Conservation (phyloP, 2,329 filamentous ascomycete genomes). For the Claviceps citrina region DNA sequence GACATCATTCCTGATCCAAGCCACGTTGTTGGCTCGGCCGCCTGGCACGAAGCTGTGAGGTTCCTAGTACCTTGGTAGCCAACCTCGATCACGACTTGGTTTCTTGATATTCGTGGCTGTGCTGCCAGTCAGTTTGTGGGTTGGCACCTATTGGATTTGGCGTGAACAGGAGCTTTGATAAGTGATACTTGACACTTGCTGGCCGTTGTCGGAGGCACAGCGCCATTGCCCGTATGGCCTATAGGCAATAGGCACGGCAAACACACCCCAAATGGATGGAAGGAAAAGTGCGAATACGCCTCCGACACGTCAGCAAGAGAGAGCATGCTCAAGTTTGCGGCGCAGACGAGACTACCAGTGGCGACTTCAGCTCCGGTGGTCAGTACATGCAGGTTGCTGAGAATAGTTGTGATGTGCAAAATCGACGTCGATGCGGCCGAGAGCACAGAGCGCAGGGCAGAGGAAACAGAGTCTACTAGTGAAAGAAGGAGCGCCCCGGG, state of each 20-base stretch:
- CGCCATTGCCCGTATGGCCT: conserved; percentile 1
- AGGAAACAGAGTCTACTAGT: too few species aligned
- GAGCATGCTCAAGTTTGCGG: neutral
- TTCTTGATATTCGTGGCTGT: neutral
- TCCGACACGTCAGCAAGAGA: conserved; percentile 5
- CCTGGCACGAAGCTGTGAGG: neutral
- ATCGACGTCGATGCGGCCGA: neutral
- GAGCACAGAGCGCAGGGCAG: neutral
- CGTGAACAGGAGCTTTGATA: neutral
- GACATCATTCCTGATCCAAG: neutral
- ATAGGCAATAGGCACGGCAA: neutral
- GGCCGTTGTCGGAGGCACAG: neutral
- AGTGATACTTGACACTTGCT: neutral
- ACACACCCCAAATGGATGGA: neutral
- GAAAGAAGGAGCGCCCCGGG: too few species aligned
- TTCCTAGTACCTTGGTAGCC: too few species aligned
- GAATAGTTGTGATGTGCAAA: conserved; percentile 1
- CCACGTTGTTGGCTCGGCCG: neutral
- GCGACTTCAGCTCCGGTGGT: conserved; percentile 1
- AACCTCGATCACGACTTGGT: neutral
- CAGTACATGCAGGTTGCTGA: conserved; percentile 2
- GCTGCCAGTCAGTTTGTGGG: neutral
- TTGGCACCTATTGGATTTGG: neutral
- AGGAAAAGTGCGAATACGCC: conserved; percentile 1
- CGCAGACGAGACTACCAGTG: neutral